These are phyloP conservation scores for Cryphonectria japonica DNA, from an alignment of 2,329 filamentous ascomycete species.

Conservation along the genomic window DNA sequence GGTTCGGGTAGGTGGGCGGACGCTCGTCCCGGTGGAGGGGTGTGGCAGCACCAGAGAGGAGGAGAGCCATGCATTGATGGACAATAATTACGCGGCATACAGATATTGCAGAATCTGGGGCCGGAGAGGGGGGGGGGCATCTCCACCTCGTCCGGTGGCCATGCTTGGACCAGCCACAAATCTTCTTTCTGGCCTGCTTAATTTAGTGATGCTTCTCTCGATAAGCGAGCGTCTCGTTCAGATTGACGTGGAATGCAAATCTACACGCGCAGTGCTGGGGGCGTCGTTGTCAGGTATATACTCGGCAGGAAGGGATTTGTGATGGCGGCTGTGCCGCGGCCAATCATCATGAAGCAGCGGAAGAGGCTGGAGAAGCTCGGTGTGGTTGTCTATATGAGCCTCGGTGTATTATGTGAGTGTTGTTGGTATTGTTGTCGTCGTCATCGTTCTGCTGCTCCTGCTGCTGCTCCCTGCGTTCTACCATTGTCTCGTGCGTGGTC, in stretches of 20 bases:
- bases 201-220: background rate
- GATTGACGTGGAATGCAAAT: slow-evolving; percentile 34
- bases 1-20: background rate
- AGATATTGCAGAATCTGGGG: background rate
- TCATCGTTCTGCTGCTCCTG: background rate
- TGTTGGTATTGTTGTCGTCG: background rate
- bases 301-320: slow-evolving; percentile 43
- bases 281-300: slow-evolving; percentile 40
- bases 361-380: slow-evolving; percentile 47
- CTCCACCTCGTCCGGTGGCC: background rate
- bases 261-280: slow-evolving; percentile 38
- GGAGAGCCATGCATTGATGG: background rate
- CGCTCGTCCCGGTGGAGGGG: background rate
- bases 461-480: background rate
- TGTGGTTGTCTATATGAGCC: slow-evolving; percentile 47
- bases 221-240: background rate
- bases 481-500: too few relatives aligned
- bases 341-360: slow-evolving; percentile 44
- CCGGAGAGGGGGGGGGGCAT: too few relatives aligned
- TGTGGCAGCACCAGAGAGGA: background rate
- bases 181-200: background rate
- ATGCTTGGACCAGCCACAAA: background rate
- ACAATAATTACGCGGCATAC: background rate
- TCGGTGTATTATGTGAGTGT: slow-evolving; percentile 45
- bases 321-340: slow-evolving; percentile 46